Conservation (phyloP, 2,329 filamentous ascomycete genomes). For the Hymenoscyphus occultus region DNA sequence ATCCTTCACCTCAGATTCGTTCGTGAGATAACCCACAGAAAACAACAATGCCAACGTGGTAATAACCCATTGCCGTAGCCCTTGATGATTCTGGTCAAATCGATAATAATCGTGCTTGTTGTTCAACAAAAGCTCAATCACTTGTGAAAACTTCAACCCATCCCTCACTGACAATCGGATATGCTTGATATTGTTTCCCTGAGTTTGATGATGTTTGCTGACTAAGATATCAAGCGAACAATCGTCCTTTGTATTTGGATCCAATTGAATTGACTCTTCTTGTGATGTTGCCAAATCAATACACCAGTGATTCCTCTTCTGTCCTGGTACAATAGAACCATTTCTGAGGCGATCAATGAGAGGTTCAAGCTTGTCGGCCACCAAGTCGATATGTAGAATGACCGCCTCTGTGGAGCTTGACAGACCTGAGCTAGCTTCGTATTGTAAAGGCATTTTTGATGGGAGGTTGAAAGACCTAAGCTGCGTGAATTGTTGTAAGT, state of each 20-base stretch:
- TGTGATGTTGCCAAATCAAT: neutral
- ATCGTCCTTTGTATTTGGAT: neutral
- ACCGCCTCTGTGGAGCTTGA: neutral
- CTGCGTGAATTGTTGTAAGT: neutral
- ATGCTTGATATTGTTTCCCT: neutral
- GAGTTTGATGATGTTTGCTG: neutral
- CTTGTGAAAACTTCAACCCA: neutral
- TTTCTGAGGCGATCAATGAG: neutral
- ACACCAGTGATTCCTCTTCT: conserved; percentile 7
- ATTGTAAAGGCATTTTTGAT: neutral
- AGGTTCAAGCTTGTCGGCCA: neutral
- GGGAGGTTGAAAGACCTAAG: neutral
- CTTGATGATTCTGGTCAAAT: neutral
- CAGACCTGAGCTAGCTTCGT: neutral
- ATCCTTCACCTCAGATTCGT: conserved; percentile 5
- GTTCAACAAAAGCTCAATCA: conserved; percentile 3
- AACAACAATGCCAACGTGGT: conserved; percentile 1
- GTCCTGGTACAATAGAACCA: neutral
- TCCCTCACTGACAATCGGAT: neutral
- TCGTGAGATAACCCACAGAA: conserved; percentile 4
- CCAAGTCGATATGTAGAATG: neutral
- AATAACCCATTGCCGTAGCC: conserved; percentile 1
- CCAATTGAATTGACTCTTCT: neutral
- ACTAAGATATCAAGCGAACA: neutral
- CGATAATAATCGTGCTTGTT: conserved; percentile 6